Evolutionary conservation across 768 basidiomycete genomes (phyloP), one percentile per base, ranked within the genome.

Genomic region (Auricularia sp.): DNA sequence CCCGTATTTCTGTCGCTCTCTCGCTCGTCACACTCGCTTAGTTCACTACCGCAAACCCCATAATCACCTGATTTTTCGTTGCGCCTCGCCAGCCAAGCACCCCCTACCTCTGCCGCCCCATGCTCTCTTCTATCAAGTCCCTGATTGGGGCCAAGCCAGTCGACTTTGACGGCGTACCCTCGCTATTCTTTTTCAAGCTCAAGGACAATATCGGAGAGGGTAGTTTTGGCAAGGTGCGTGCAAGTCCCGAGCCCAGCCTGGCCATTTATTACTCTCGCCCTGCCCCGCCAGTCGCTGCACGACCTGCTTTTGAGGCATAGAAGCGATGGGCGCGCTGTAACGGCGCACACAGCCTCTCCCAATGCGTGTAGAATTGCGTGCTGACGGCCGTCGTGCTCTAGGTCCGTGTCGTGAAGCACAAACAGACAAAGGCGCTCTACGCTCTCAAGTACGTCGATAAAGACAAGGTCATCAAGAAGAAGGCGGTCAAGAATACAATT

Each of bases 371-470:
- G 39, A 42, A 7, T 42, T 42, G 39, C 39, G 39, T 42, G 39
- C 39, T 42, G 39, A 42, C 7, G 14, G 79, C 79, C 16, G 16
- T 29, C 56, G 2, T 47, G 13, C 13, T 63, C 58, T 70, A 96
- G 94, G 95, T 98, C 74, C 86, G 95, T 72, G 94, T 98, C 58
- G 93, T 98, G 67, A 94, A 97, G 75, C 94, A 97, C 79, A 97
- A 96, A 75, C 86, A 88, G 73, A 85, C 91, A 1, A 94, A 94
- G 74, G 85, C 92, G 70, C 81, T 97, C 2, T 97, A 92, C 73
- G 95, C 95, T 24, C 86, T 98, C 77, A 98, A 98, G 73, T 98
- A 98, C 78, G 94, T 98, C 79, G 94, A 98, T 77, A 98, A 98
- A 76, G 83, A 92, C 61, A 87, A 86, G 72, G 92, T 93, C 75